Evolutionary conservation across 2,329 filamentous ascomycete genomes (phyloP).

Genomic region (Lachnellula cervina): DNA sequence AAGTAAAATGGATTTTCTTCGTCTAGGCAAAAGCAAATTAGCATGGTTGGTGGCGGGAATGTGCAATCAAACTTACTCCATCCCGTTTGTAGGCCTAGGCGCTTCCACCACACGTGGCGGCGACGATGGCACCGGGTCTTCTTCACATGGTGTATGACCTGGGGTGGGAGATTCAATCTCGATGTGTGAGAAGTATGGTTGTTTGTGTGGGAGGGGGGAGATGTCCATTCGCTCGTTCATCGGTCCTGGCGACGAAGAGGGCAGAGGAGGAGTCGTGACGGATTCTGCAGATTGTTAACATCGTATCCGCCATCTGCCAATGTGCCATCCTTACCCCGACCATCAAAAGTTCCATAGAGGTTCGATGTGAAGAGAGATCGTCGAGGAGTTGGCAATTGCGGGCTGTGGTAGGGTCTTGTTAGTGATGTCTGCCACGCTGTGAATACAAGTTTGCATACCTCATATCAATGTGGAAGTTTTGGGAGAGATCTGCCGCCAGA

Average conservation of each 20-base stretch:
- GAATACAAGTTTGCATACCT: slow-evolving; percentile 55
- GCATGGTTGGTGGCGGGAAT: slow-evolving; percentile 16
- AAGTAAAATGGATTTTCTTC: slow-evolving; percentile 62
- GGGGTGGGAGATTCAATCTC: slow-evolving; percentile 71
- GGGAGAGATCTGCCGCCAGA: slow-evolving; percentile 87
- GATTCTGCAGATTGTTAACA: slow-evolving; percentile 50
- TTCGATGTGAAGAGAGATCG: slow-evolving; percentile 77
- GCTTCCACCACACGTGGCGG: slow-evolving; percentile 47
- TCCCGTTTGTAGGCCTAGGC: slow-evolving; percentile 40
- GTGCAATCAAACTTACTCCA: slow-evolving; percentile 46
- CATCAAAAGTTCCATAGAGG: slow-evolving; percentile 46
- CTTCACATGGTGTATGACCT: slow-evolving; percentile 38
- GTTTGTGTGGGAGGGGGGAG: slow-evolving; percentile 87
- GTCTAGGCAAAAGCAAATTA: slow-evolving; percentile 40
- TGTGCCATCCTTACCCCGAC: slow-evolving; percentile 43
- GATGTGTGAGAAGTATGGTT: slow-evolving; percentile 59
- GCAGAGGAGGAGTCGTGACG: slow-evolving; percentile 78
- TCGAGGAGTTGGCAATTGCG: slow-evolving; percentile 75
- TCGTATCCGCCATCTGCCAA: slow-evolving; percentile 31
- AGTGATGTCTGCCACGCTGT: slow-evolving; percentile 5
- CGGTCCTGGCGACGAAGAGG: slow-evolving; percentile 74
- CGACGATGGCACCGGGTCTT: slow-evolving; percentile 51
- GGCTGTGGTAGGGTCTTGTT: slow-evolving; percentile 47
- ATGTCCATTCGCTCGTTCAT: slow-evolving; percentile 82
- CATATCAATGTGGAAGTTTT: slow-evolving; percentile 94